Conservation (phyloP, 2,329 filamentous ascomycete species). For the Fusarium devonianum region DNA sequence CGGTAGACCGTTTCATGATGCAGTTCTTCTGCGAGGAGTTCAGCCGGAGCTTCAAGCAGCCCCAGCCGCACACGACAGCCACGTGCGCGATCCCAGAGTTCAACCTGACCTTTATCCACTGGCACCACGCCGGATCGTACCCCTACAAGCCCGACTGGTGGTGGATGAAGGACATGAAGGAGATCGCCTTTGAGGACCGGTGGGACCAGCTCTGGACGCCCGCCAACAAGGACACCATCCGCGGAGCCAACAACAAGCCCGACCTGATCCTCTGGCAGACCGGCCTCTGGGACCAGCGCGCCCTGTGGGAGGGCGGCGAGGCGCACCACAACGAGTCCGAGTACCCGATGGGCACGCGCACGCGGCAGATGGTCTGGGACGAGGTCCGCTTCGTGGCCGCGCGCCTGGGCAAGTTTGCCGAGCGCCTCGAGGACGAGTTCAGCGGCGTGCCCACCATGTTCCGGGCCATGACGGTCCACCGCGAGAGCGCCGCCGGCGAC, state of each 20-base stretch:
- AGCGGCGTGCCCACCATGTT: conserved; percentile 23
- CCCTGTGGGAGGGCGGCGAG: conserved; percentile 28
- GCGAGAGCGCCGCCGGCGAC: conserved; percentile 20
- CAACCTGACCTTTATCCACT: conserved; percentile 29
- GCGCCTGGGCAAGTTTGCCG: conserved; percentile 19
- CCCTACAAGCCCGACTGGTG: conserved; percentile 30
- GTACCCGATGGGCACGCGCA: conserved; percentile 27
- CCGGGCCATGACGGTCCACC: conserved; percentile 27
- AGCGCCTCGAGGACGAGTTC: conserved; percentile 20
- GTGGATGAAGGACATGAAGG: conserved; percentile 35
- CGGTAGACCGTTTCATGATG: conserved; percentile 35
- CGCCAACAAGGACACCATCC: conserved; percentile 22
- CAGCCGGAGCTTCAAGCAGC: conserved; percentile 21
- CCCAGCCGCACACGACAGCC: conserved; percentile 21
- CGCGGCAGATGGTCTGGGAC: conserved; percentile 28
- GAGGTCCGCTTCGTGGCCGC: conserved; percentile 29
- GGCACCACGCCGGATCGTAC: conserved; percentile 29
- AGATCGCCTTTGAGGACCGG: conserved; percentile 27
- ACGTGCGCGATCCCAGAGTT: conserved; percentile 29
- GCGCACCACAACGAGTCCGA: conserved; percentile 28
- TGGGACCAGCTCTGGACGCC: conserved; percentile 31
- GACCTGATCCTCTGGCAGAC: conserved; percentile 34
- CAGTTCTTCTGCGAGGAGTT: conserved; percentile 33
- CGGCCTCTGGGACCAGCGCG: conserved; percentile 34
- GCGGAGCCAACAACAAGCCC: conserved; percentile 19